Evolutionary conservation across 441 rosid species (phyloP).

Genomic region (Populus hybrid): DNA sequence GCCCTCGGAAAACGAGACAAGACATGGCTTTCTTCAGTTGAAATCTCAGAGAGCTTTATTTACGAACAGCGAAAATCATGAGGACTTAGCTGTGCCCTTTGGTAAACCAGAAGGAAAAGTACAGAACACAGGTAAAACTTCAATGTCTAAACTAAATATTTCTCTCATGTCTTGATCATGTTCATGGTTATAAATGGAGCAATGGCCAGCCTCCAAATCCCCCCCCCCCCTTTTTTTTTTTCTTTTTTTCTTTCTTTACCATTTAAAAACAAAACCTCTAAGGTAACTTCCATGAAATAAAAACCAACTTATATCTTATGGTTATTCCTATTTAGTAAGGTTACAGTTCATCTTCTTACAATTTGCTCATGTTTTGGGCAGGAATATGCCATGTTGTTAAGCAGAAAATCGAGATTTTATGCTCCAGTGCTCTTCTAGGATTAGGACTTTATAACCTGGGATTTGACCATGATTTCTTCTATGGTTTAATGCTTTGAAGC

Average conservation of each 20-base stretch:
- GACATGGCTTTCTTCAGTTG: constrained; percentile 21
- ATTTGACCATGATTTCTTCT: constrained; percentile 62
- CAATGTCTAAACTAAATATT: constrained; percentile 2
- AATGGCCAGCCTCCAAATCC: neutral
- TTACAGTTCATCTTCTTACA: constrained; percentile 1
- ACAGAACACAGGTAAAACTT: constrained; percentile 41
- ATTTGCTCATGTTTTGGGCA: constrained; percentile 32
- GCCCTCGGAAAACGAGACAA: constrained; percentile 19
- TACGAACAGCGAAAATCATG: constrained; percentile 16
- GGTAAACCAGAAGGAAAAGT: constrained; percentile 25
- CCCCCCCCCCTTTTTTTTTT: neutral
- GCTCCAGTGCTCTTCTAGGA: constrained; percentile 48
- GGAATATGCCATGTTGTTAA: constrained; percentile 40
- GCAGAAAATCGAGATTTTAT: constrained; percentile 42
- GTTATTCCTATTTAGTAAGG: neutral
- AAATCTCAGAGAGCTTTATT: constrained; percentile 40
- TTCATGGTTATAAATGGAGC: neutral
- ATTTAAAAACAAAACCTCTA: neutral
- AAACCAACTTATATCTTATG: neutral
- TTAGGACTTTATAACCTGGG: constrained; percentile 60
- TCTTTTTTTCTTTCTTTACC: neutral
- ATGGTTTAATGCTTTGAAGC: constrained; percentile 52
- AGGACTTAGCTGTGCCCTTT: constrained; percentile 15
- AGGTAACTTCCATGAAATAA: neutral
- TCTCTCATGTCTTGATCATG: neutral